Evolutionary conservation across 345 rosid species (phyloP).

Genomic region (Ailanthus altissimus): DNA sequence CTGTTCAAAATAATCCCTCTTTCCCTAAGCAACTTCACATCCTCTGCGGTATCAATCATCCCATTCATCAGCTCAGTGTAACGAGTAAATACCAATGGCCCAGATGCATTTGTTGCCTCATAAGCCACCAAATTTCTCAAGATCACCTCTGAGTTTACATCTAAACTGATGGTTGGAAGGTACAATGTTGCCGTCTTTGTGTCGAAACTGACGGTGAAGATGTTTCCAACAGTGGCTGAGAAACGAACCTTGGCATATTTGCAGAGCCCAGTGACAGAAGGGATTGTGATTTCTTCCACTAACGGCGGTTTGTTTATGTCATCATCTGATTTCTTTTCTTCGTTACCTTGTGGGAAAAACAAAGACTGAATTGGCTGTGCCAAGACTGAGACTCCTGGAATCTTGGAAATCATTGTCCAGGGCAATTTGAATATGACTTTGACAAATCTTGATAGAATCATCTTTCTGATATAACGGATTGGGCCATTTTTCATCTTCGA

Average conservation of each 20-base stretch:
- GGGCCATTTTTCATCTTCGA: conserved; percentile 30
- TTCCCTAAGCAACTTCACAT: conserved; percentile 67
- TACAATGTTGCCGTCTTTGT: conserved; percentile 33
- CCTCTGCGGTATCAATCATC: conserved; percentile 65
- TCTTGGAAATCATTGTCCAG: conserved; percentile 48
- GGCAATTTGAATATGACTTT: conserved; percentile 44
- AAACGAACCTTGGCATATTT: conserved; percentile 52
- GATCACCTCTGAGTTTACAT: conserved; percentile 57
- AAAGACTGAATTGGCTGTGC: conserved; percentile 35
- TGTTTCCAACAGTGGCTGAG: conserved; percentile 30
- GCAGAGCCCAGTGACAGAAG: conserved; percentile 56
- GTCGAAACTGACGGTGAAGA: conserved; percentile 39
- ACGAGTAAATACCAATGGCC: conserved; percentile 38
- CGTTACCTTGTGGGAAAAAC: conserved; percentile 6
- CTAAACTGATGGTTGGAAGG: conserved; percentile 64
- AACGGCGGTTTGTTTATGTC: conserved; percentile 47
- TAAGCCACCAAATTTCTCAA: conserved; percentile 76
- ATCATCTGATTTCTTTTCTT: conserved; percentile 17
- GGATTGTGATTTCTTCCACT: conserved; percentile 73
- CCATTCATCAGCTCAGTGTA: conserved; percentile 83
- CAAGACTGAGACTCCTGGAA: conserved; percentile 50
- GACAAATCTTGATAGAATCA: conserved; percentile 33
- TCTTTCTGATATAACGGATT: conserved; percentile 20
- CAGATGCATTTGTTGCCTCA: conserved; percentile 55
- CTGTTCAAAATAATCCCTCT: conserved; percentile 58